Base-by-base conservation (phyloP, 2,329 filamentous ascomycete genomes). In the Xylaria sp. region DNA sequence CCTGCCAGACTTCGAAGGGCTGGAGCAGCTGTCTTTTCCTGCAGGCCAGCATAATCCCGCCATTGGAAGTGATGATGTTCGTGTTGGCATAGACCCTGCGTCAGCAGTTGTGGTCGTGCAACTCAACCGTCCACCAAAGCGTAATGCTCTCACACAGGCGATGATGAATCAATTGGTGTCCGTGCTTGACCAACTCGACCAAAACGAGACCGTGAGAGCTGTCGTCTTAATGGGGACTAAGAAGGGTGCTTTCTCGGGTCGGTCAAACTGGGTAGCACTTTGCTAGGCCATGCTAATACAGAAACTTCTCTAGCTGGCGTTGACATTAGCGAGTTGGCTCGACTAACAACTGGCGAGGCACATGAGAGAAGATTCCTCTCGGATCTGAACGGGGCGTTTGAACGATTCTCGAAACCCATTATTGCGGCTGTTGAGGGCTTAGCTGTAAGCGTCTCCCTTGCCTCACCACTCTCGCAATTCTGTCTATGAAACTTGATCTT, bases 121-220 rank as follows among this genome's bases (percentile, higher is more conserved):
- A 65, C 70, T 73, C 57, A 85, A 87, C 77, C 82, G 87, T 2
- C 87, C 85, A 1, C 80, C 82, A 54, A 88, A 89, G 76, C 82
- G 86, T 64, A 90, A 90, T 80, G 87, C 88, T 10, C 83, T 90
- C 66, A 88, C 86, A 1, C 80, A 82, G 63, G 76, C 77, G 55
- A 83, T 88, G 79, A 84, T 87, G 70, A 73, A 76, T 65, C 80
- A 86, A 55, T 77, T 87, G 4, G 58, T 66, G 40, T 54, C 51
- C 25, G 48, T 72, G 18, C 74, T 83, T 18, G 69, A 59, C 10
- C 72, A 74, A 60, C 74, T 80, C 58, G 58, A 63, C 51, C 73
- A 47, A 25, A 75, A 78, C 47, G 54, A 74, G 55, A 69, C 58
- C 3, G 75, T 83, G 53, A 76, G 77, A 44, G 81, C 74, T 27